phyloP scores from a whole-genome alignment of 2,329 filamentous ascomycete species.

The Fusarium haematococcum region DNA sequence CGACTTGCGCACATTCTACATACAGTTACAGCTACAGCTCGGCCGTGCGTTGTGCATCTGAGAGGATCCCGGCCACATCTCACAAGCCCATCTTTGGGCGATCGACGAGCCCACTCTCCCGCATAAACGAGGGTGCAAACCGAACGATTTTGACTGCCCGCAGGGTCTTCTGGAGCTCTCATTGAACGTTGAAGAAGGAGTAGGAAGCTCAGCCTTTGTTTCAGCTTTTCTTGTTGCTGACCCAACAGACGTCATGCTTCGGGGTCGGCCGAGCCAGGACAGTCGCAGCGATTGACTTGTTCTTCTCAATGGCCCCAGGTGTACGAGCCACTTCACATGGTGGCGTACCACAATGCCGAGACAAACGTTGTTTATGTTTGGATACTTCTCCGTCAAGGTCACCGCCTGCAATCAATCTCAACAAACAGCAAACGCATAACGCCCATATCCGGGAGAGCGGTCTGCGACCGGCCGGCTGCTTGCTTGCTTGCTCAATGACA shows the following conservation, averaged over 20 bases:
- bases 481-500: slow-evolving; percentile 24
- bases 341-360: slow-evolving; percentile 4
- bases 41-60: slow-evolving; percentile 1
- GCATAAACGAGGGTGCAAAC: slow-evolving; percentile 39
- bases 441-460: slow-evolving; percentile 25
- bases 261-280: slow-evolving; percentile 1
- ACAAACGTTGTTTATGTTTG: slow-evolving; percentile 2
- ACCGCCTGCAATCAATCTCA: slow-evolving; percentile 2
- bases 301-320: slow-evolving; percentile 3
- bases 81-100: slow-evolving; percentile 9
- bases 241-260: slow-evolving; percentile 6
- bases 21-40: neutral
- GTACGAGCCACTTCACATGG: neutral
- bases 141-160: neutral
- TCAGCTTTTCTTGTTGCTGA: neutral
- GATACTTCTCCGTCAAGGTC: neutral
- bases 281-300: slow-evolving; percentile 14
- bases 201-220: neutral
- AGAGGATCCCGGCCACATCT: slow-evolving; percentile 1
- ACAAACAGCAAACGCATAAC: neutral
- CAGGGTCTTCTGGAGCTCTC: neutral
- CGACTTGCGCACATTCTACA: neutral
- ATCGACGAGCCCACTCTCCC: slow-evolving; percentile 30
- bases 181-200: neutral
- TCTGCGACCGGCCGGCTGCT: slow-evolving; percentile 32